phyloP scores from a whole-genome alignment of 345 rosid species.

The Acer saccharum region DNA sequence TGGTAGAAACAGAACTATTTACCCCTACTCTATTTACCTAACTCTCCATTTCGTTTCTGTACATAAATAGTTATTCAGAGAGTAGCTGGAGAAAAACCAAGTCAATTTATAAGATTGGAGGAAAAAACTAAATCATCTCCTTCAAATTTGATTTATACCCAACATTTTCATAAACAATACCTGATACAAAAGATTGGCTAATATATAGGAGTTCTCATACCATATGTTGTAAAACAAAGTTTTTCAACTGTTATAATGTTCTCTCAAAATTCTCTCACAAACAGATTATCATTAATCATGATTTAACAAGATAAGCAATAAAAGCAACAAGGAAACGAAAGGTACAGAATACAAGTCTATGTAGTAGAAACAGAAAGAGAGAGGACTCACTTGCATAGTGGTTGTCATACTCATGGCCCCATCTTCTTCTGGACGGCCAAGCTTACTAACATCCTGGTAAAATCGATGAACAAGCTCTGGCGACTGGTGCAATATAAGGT shows the following conservation, averaged over 20 bases:
- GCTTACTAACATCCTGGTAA: slow-evolving; percentile 91
- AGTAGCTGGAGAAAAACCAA: too few relatives aligned
- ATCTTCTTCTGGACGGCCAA: slow-evolving; percentile 79
- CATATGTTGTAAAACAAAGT: background rate
- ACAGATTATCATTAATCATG: background rate
- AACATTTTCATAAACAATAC: background rate
- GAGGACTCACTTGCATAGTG: slow-evolving; percentile 70
- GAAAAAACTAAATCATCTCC: too few relatives aligned
- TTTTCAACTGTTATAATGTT: background rate
- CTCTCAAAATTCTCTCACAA: background rate
- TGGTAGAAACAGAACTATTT: background rate
- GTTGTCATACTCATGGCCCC: slow-evolving; percentile 78
- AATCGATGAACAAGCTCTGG: slow-evolving; percentile 88
- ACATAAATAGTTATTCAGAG: too few relatives aligned
- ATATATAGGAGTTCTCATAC: background rate
- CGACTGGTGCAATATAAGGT: slow-evolving; percentile 83
- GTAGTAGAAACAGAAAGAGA: background rate
- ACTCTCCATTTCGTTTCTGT: background rate
- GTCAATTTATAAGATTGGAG: too few relatives aligned
- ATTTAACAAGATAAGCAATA: background rate
- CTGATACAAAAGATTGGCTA: background rate
- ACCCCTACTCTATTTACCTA: background rate
- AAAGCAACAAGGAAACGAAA: background rate
- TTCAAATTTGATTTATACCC: background rate
- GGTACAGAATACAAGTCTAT: background rate